Base-by-base conservation (phyloP, 441 rosid genomes). In the Mallotus repandus region DNA sequence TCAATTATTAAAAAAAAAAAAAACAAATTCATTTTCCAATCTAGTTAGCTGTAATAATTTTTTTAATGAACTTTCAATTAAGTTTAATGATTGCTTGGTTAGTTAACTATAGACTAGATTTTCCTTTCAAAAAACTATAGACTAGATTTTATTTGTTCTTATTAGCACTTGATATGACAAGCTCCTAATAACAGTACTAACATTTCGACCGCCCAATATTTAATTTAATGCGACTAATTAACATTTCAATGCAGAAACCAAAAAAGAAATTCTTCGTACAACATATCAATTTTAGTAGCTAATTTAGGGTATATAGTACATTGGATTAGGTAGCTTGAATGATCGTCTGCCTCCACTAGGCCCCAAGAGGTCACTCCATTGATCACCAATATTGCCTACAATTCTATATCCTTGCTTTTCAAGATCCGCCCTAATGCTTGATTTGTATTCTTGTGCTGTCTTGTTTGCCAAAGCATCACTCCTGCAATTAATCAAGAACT, bases 371-470 rank as follows among this genome's bases (percentile, higher is more conserved):
- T 88, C 89, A 65, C 86, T 87, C 92, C 88, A 85, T 57, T 86
- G 92, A 74, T 89, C 92, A 13, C 92, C 94, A 11, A 86, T 81
- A 62, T 89, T 89, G 2, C 92, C 92, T 19, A 85, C 64, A 58
- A 89, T 84, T 15, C 84, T 77, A 65, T 84, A 82, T 46, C 91
- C 90, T 16, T 66, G 65, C 60, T 53, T 57, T 78, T 29, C 83
- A 0, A 89, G 78, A 71, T 65, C 61, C 73, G 32, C 72, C 76
- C 94, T 86, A 68, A 63, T 73, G 25, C 9, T 70, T 21, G 87
- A 81, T 79, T 87, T 89, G 81, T 76, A 78, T 49, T 2, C 46
- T 5, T 61, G 14, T 2, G 81, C 62, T 19, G 74, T 53, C 9
- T 43, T 32, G 14, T 76, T 76, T 9, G 57, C n/a, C 38, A 74